Evolutionary conservation across 163 green algal species (phyloP), one percentile per base, ranked within the genome.

Genomic region (Scenedesmus sp.): DNA sequence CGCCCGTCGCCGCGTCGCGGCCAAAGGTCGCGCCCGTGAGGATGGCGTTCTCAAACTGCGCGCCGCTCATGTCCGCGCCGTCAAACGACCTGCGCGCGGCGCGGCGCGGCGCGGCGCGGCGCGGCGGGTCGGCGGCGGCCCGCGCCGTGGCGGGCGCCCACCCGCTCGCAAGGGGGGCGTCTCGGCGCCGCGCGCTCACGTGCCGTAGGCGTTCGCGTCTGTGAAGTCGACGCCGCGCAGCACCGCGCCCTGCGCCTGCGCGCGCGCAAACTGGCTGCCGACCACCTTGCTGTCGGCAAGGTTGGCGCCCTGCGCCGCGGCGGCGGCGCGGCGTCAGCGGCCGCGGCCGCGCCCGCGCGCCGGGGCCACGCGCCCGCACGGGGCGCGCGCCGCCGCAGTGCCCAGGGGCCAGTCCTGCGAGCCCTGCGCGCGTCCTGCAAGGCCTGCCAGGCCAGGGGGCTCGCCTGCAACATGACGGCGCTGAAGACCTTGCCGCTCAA

Each of bases 11-110:
- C 34, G n/a, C 36, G 74, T 89, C 77, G 64, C 82, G 63, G 6
- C 87, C 87, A 57, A 91, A 91, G 2, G 77, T 83, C 24, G 85
- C 85, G 4, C 39, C 57, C 1, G 77, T 85, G 0, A 91, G 81
- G 57, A 91, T 85, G 31, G 58, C 69, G 60, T 91, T 91, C 63
- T 91, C 87, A 66, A 91, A 91, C 66, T 88, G 81, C 5, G 85
- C 87, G 9, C 75, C 77, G 45, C 81, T 66, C 75, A 91, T 66
- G 67, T 89, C 81, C 0, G 87, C 85, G 2, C 87, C 87, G 24
- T 91, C 83, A 79, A 91, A 91, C 28, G 73, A 57, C 24, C 60
- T 82, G 42, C 24, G 66, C 4, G n/a, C n/a, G n/a, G n/a, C n/a
- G n/a, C n/a, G n/a, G n/a, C n/a, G n/a, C n/a, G n/a, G n/a, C n/a